phyloP scores from a whole-genome alignment of 2,329 filamentous ascomycete species.

The Colletotrichum acutatum region DNA sequence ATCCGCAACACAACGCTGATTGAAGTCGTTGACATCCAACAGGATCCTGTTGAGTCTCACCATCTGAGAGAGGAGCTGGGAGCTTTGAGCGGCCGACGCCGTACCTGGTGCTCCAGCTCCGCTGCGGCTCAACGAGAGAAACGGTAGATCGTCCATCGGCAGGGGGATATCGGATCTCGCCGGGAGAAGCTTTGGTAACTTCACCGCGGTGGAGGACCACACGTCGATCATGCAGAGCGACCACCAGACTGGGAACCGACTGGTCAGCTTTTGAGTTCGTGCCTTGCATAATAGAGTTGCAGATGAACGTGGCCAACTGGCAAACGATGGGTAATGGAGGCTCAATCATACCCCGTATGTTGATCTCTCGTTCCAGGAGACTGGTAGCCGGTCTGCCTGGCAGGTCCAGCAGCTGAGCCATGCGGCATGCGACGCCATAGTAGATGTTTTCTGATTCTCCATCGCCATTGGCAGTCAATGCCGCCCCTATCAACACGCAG shows the following conservation, averaged over 20 bases:
- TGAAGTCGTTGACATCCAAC: conserved; percentile 52
- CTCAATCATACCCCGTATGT: conserved; percentile 41
- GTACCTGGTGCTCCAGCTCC: neutral
- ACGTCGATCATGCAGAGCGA: conserved; percentile 40
- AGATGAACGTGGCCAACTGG: conserved; percentile 2
- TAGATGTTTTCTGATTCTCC: conserved; percentile 50
- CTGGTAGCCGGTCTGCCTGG: conserved; percentile 42
- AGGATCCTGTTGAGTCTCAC: conserved; percentile 46
- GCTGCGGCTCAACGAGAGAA: conserved; percentile 38
- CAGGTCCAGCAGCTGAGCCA: conserved; percentile 48
- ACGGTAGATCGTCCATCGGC: conserved; percentile 50
- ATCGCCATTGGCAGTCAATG: conserved; percentile 48
- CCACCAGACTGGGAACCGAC: conserved; percentile 37
- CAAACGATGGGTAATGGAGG: neutral
- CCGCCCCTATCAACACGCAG: conserved; percentile 49
- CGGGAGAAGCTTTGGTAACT: conserved; percentile 38
- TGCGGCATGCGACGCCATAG: conserved; percentile 49
- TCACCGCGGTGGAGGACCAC: conserved; percentile 40
- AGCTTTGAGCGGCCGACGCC: conserved; percentile 29
- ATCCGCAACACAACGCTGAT: conserved; percentile 44
- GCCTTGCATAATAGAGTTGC: conserved; percentile 26
- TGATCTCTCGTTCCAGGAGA: conserved; percentile 47
- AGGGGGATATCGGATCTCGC: conserved; percentile 41
- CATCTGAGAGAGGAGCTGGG: conserved; percentile 45
- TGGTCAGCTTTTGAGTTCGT: conserved; percentile 21